These are phyloP conservation scores for Serendipita sp. DNA, from an alignment of 1,284 basidiomycete genomes.

Conservation along the genomic window DNA sequence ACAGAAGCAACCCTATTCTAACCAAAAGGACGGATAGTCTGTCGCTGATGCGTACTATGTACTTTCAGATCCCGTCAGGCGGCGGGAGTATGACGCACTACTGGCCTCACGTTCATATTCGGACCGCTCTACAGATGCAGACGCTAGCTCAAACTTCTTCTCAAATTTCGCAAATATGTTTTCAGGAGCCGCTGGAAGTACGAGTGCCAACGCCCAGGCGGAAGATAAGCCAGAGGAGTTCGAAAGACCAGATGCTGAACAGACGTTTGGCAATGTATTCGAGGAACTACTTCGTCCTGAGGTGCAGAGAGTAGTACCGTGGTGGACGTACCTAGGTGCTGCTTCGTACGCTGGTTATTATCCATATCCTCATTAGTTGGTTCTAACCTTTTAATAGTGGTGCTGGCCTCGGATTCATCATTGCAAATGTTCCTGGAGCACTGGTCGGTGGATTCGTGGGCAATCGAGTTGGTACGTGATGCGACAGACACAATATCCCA, in stretches of 20 bases:
- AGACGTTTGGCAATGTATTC: slow-evolving; percentile 78
- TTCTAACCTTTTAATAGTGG: slow-evolving; percentile 18
- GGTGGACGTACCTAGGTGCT: slow-evolving; percentile 70
- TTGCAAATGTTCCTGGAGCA: slow-evolving; percentile 75
- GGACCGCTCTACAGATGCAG: slow-evolving; percentile 44
- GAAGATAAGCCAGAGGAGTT: slow-evolving; percentile 3
- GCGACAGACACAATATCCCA: neutral
- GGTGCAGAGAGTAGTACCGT: slow-evolving; percentile 50
- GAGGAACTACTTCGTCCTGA: slow-evolving; percentile 75
- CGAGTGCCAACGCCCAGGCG: neutral
- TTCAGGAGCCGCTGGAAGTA: slow-evolving; percentile 16
- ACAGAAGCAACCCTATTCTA: neutral
- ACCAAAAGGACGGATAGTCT: slow-evolving; percentile 30
- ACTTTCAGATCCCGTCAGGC: slow-evolving; percentile 62
- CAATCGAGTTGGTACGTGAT: slow-evolving; percentile 51
- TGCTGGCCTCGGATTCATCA: slow-evolving; percentile 66
- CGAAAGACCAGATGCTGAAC: slow-evolving; percentile 57
- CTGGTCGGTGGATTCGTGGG: slow-evolving; percentile 71
- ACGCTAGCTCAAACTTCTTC: slow-evolving; percentile 61
- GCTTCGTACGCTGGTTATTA: slow-evolving; percentile 18
- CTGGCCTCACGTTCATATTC: slow-evolving; percentile 34
- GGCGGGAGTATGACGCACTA: slow-evolving; percentile 69
- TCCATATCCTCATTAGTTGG: slow-evolving; percentile 25
- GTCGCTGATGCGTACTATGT: slow-evolving; percentile 96
- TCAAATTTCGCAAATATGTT: slow-evolving; percentile 65